Conservation (phyloP, 1,284 basidiomycete genomes). For the Grifola frondosa region DNA sequence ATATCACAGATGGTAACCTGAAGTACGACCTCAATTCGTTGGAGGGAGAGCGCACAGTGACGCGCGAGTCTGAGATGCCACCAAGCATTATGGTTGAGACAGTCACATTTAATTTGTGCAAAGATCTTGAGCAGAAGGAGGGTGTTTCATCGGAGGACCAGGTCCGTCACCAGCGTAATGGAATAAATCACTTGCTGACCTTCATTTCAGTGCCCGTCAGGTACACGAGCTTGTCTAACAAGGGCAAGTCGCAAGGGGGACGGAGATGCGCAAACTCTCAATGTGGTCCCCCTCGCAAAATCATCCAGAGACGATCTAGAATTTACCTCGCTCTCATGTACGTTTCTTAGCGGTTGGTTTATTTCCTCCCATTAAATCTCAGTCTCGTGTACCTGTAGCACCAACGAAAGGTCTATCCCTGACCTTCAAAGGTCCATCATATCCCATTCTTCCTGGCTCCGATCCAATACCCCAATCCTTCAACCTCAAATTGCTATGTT, state of each 20-base stretch:
- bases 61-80: slow-evolving; percentile 37
- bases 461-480: slow-evolving; percentile 52
- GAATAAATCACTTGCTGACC: slow-evolving; percentile 9
- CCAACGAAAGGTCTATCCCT: slow-evolving; percentile 58
- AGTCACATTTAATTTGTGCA: slow-evolving; percentile 50
- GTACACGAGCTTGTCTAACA: slow-evolving; percentile 71
- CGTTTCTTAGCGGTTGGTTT: slow-evolving; percentile 4
- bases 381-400: slow-evolving; percentile 1
- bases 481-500: slow-evolving; percentile 60
- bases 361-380: no score
- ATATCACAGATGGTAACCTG: slow-evolving; percentile 41
- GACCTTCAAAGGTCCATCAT: slow-evolving; percentile 58
- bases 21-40: slow-evolving; percentile 63
- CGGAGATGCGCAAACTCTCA: slow-evolving; percentile 53
- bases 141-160: slow-evolving; percentile 60
- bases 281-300: slow-evolving; percentile 66
- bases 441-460: slow-evolving; percentile 45
- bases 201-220: slow-evolving; percentile 55
- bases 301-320: slow-evolving; percentile 42
- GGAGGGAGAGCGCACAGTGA: slow-evolving; percentile 46
- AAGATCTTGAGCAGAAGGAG: slow-evolving; percentile 49
- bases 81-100: slow-evolving; percentile 38
- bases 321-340: slow-evolving; percentile 44
- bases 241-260: slow-evolving; percentile 59
- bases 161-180: slow-evolving; percentile 43